phyloP scores from a whole-genome alignment of 768 basidiomycete genomes.

The Mrakia gelida region DNA sequence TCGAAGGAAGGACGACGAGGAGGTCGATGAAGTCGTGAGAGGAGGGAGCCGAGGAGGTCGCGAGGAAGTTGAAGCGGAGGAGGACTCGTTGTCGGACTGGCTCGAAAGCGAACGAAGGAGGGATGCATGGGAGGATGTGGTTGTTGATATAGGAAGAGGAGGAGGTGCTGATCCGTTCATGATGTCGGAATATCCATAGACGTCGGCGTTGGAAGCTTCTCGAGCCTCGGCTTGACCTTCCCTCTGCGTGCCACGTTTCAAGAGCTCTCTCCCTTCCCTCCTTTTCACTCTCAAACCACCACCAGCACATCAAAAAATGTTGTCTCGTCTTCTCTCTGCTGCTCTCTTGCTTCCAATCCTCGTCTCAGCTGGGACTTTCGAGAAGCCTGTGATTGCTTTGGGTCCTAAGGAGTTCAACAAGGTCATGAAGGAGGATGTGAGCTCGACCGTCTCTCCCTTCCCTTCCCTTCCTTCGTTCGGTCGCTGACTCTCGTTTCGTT shows the following conservation, averaged over 20 bases:
- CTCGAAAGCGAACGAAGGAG: neutral
- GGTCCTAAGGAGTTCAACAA: conserved; percentile 24
- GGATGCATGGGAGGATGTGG: neutral
- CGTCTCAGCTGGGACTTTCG: conserved; percentile 26
- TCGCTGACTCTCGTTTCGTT: neutral
- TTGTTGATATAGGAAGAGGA: neutral
- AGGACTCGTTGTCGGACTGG: neutral
- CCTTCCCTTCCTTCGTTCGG: conserved; percentile 7
- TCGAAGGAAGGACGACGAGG: conserved; percentile 2
- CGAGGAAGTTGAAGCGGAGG: neutral
- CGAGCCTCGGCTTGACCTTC: too few relatives aligned
- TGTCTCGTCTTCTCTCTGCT: neutral
- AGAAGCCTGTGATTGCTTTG: conserved; percentile 16
- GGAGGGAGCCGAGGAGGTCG: conserved; percentile 1
- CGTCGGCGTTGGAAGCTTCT: neutral
- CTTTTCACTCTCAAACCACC: neutral
- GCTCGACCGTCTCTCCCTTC: conserved; percentile 5
- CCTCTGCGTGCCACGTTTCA: conserved; percentile 5
- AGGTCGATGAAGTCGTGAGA: neutral
- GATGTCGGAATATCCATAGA: neutral
- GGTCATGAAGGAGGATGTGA: conserved; percentile 21
- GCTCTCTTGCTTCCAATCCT: conserved; percentile 8
- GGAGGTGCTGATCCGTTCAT: neutral
- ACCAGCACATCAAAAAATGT: neutral
- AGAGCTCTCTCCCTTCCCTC: neutral